phyloP scores from a whole-genome alignment of 1,139 yeast species.

The Kodamaea sp. region DNA sequence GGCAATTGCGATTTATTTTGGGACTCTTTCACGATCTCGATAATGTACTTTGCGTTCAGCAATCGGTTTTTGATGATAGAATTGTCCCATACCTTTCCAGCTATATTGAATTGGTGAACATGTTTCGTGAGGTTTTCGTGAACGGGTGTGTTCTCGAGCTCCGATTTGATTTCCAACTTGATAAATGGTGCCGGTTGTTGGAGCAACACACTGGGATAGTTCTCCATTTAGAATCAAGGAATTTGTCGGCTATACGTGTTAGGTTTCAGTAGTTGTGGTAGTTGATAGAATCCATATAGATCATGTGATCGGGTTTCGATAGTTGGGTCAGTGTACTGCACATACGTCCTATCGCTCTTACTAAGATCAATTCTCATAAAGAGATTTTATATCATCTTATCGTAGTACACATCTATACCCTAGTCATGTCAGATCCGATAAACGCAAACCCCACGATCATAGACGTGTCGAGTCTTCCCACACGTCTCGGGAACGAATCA shows the following conservation, averaged over 20 bases:
- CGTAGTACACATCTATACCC: not conserved
- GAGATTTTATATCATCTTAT: not conserved
- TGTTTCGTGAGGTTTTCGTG: slow-evolving; percentile 5
- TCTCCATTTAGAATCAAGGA: no score
- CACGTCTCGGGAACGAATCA: slow-evolving; percentile 40
- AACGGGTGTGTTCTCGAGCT: slow-evolving; percentile 2
- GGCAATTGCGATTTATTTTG: slow-evolving; percentile 2
- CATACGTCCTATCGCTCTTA: no score
- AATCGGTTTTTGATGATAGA: slow-evolving; percentile 40
- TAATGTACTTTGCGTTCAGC: slow-evolving; percentile 34
- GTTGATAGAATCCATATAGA: no score
- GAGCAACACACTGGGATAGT: slow-evolving; percentile 27
- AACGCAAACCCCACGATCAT: slow-evolving; percentile 91
- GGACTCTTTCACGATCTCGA: slow-evolving; percentile 18
- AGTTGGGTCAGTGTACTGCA: no score
- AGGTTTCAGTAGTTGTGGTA: no score
- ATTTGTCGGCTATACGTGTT: no score
- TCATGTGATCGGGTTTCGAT: no score
- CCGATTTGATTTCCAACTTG: slow-evolving; percentile 8
- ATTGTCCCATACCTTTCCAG: slow-evolving; percentile 39
- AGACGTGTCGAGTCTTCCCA: slow-evolving; percentile 76
- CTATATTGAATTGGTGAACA: slow-evolving; percentile 19
- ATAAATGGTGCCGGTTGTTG: slow-evolving; percentile 40
- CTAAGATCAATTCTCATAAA: not conserved
- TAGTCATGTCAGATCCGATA: slow-evolving; percentile 66